These are phyloP conservation scores for Lactarius hatsudake DNA, from an alignment of 768 basidiomycete species.

Conservation along the genomic window DNA sequence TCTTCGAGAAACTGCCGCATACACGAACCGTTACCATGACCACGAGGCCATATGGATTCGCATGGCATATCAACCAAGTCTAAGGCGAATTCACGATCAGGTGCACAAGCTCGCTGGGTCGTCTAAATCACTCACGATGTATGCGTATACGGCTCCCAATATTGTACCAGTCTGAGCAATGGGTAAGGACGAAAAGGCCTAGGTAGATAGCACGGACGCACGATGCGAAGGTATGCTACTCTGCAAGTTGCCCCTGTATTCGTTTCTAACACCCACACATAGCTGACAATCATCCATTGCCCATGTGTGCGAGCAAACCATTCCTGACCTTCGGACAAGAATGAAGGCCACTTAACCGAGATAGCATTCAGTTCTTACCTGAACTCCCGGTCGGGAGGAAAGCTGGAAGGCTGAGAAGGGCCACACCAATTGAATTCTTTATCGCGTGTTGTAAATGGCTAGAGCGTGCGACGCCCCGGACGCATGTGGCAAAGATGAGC, in stretches of 20 bases:
- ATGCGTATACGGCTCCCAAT: constrained; percentile 35
- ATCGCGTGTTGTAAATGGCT: constrained; percentile 44
- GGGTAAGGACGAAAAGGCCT: background rate
- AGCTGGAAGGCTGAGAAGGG: constrained; percentile 42
- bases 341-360: background rate
- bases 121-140: constrained; percentile 34
- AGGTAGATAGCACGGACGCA: constrained; percentile 27
- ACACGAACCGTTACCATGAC: constrained; percentile 38
- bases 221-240: constrained; percentile 45
- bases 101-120: background rate
- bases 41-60: constrained; percentile 45
- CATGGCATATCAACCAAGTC: constrained; percentile 40
- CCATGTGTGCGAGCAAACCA: constrained; percentile 43
- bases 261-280: constrained; percentile 51
- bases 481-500: constrained; percentile 35
- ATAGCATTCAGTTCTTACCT: constrained; percentile 31
- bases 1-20: background rate
- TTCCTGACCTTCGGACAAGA: constrained; percentile 31
- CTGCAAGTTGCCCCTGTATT: constrained; percentile 53
- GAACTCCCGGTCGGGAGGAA: constrained; percentile 39
- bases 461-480: constrained; percentile 38
- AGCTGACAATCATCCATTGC: constrained; percentile 52
- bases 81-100: constrained; percentile 21
- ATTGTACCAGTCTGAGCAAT: constrained; percentile 33
- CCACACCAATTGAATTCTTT: constrained; percentile 46